Base-by-base conservation (phyloP, 1,284 basidiomycete genomes). In the Peniophora sp. region DNA sequence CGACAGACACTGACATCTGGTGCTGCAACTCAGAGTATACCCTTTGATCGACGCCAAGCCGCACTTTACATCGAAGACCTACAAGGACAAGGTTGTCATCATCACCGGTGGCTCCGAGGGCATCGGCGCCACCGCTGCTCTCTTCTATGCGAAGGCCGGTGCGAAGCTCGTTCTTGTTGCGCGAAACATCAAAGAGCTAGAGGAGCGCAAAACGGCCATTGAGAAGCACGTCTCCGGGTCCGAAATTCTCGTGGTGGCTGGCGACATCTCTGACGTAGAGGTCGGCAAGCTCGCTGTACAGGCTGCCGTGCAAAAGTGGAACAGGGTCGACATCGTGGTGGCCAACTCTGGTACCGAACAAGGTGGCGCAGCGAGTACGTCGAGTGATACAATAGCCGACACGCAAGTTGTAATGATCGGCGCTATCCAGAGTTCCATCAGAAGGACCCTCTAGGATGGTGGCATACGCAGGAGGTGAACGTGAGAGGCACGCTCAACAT, bases 391-490 rank as follows among this genome's bases (percentile, higher is more conserved):
- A 9, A 20, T 24, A 20, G 20, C 22, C 6, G 27, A 12, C 12
- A 32, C 12, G 27, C 27, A 12, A 17, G 8, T 8, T 8, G 15
- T 17, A 15, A 5, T 41, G 37, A 41, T n/a, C 10, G n/a, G 34
- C 10, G 10, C 10, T n/a, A 10, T 10, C 12, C 41, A 43, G 41
- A 15, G 15, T 15, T 24, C 20, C n/a, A 9, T 3, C 8, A 45
- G 20, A 45, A 45, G 43, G 43, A 45, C n/a, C 18, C 43, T 15
- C 8, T 24, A 10, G 23, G 9, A 9, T 45, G 43, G 43, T 45
- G 43, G 43, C n/a, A 23, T 20, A 45, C 43, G 18, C 43, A 45
- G n/a, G 43, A 45, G 23, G 43, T 45, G 5, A 45, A 45, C 43
- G 43, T 45, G 20, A 10, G 43, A 15, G 43, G 43, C 20, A 20